phyloP scores from a whole-genome alignment of 768 basidiomycete species.

The Grammothele lineata region DNA sequence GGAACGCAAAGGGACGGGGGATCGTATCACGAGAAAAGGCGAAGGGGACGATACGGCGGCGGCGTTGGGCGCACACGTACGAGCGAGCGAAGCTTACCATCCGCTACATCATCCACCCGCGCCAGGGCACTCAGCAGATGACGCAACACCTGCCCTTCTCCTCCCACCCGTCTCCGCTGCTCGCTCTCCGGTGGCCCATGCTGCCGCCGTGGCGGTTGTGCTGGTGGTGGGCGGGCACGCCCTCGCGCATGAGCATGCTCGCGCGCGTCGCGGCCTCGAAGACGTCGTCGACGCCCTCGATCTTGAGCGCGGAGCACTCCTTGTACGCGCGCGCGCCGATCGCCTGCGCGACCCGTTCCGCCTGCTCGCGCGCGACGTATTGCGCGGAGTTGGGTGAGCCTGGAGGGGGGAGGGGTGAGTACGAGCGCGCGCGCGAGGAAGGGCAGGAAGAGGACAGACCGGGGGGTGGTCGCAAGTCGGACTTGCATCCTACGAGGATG shows the following conservation, averaged over 20 bases:
- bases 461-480: slow-evolving; percentile 72
- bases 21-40: no score
- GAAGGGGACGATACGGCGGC: no score
- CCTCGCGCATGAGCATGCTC: slow-evolving; percentile 93
- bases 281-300: slow-evolving; percentile 93
- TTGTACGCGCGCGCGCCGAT: slow-evolving; percentile 95
- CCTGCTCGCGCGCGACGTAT: slow-evolving; percentile 75
- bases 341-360: slow-evolving; percentile 71
- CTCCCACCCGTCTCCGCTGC: slow-evolving; percentile 31
- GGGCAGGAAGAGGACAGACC: slow-evolving; percentile 9
- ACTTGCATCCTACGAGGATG: slow-evolving; percentile 94
- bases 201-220: slow-evolving; percentile 33
- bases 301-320: slow-evolving; percentile 88
- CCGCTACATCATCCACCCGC: no score
- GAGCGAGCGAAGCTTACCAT: no score
- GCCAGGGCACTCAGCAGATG: slow-evolving; percentile 43
- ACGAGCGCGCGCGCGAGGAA: no score
- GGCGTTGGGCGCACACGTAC: no score
- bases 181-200: slow-evolving; percentile 24
- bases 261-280: slow-evolving; percentile 97
- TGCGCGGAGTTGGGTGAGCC: slow-evolving; percentile 42
- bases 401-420: slow-evolving; percentile 6
- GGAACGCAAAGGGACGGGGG: no score
- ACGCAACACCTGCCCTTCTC: slow-evolving; percentile 62
- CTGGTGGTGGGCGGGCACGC: slow-evolving; percentile 47